phyloP scores from a whole-genome alignment of 2,329 filamentous ascomycete species.

The Clarireedia homoeocarpa region DNA sequence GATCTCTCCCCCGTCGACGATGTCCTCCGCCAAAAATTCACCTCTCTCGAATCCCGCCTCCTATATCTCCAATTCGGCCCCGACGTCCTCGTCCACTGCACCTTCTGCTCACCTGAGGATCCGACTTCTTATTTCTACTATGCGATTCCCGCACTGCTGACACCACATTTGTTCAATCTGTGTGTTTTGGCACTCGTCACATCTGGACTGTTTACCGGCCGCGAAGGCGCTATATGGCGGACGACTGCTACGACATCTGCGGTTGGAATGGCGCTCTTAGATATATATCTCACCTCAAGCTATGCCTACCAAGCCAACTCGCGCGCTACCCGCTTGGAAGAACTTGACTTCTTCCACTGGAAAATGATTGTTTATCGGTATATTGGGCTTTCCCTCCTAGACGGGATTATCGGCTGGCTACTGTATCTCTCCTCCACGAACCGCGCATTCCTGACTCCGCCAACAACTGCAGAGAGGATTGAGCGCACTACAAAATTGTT shows the following conservation, averaged over 20 bases:
- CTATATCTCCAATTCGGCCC: slow-evolving; percentile 82
- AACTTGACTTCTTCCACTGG: slow-evolving; percentile 69
- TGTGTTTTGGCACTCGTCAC: slow-evolving; percentile 65
- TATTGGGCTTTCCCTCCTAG: slow-evolving; percentile 54
- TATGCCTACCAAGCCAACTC: slow-evolving; percentile 62
- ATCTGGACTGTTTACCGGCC: slow-evolving; percentile 56
- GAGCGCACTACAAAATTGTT: slow-evolving; percentile 50
- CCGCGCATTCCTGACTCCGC: slow-evolving; percentile 61
- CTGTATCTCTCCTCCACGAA: slow-evolving; percentile 76
- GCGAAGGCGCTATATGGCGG: slow-evolving; percentile 61
- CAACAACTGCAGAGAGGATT: slow-evolving; percentile 56
- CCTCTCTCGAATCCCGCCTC: slow-evolving; percentile 62
- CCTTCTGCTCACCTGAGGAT: slow-evolving; percentile 73
- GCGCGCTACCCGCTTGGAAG: slow-evolving; percentile 49
- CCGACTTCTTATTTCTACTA: slow-evolving; percentile 70
- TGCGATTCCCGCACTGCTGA: slow-evolving; percentile 62
- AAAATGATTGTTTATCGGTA: slow-evolving; percentile 54
- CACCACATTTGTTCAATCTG: slow-evolving; percentile 77
- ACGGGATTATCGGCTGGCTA: slow-evolving; percentile 54
- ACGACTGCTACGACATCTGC: slow-evolving; percentile 58
- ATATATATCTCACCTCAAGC: slow-evolving; percentile 56
- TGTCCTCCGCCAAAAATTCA: slow-evolving; percentile 59
- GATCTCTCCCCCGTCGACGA: slow-evolving; percentile 52
- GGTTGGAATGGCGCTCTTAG: slow-evolving; percentile 49
- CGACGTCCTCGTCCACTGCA: slow-evolving; percentile 61